Conservation (phyloP, 441 rosid genomes). For the Bocquillonia castaneifolia region DNA sequence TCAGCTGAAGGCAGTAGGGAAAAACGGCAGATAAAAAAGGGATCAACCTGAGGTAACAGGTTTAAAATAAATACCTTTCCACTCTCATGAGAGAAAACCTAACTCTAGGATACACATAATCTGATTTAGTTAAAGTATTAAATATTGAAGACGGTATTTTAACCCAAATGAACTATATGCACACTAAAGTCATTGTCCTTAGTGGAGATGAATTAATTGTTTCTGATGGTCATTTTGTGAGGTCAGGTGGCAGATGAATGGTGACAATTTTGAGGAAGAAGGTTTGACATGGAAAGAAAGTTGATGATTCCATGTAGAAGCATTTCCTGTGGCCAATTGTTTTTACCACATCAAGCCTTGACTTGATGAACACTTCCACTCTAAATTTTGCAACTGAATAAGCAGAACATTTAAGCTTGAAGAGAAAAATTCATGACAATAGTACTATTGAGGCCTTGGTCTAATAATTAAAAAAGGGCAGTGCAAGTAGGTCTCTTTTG, state of each 20-base stretch:
- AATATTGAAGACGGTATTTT: background rate
- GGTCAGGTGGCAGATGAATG: background rate
- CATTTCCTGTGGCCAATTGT: background rate
- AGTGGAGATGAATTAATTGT: background rate
- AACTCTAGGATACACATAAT: too few relatives aligned
- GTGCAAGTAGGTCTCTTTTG: background rate
- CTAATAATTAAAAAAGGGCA: background rate
- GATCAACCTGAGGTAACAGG: background rate
- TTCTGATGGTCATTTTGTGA: background rate
- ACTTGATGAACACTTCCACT: background rate
- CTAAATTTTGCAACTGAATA: background rate
- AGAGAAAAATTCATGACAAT: too few relatives aligned
- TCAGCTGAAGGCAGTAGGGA: background rate
- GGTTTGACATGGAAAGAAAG: background rate
- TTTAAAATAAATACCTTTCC: background rate
- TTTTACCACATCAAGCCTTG: background rate
- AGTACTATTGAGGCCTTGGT: background rate
- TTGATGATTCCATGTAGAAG: background rate
- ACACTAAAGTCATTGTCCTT: background rate
- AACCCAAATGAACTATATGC: background rate
- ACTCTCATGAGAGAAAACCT: background rate
- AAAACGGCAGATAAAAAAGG: too few relatives aligned
- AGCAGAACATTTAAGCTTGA: background rate
- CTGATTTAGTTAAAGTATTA: background rate
- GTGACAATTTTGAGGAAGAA: background rate